Percentiles rank a stretch among this genome's conserved stretches.
Conservation (phyloP, 192 early-diverging fungal species). For the Backusella morwellensis region DNA sequence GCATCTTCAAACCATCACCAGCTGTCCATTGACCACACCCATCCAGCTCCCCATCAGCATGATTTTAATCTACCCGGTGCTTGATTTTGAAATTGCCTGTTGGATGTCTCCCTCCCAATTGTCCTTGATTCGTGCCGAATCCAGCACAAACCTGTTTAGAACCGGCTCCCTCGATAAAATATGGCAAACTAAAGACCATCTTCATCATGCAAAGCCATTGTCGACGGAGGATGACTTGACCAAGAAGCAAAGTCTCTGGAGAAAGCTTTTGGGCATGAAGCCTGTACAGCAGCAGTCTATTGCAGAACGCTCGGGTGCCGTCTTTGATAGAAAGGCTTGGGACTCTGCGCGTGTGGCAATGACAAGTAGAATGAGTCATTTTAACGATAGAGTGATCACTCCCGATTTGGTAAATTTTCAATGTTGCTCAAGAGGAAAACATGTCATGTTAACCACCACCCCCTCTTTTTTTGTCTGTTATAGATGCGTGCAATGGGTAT, state of each 20-base stretch:
- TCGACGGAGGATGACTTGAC: conserved; percentile 41
- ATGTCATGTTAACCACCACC: not conserved
- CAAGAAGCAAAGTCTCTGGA: conserved; percentile 37
- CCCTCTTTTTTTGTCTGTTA: not conserved
- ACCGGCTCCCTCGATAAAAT: conserved; percentile 23
- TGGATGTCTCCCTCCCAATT: conserved; percentile 81
- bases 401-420: conserved; percentile 63
- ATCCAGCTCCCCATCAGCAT: conserved; percentile 73
- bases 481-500: conserved; percentile 62
- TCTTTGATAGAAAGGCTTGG: conserved; percentile 30
- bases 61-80: conserved; percentile 84
- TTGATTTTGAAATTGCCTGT: conserved; percentile 88
- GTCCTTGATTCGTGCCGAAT: conserved; percentile 63
- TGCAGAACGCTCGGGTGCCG: not conserved
- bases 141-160: conserved; percentile 30
- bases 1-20: not conserved
- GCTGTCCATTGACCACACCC: not conserved
- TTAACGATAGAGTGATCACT: conserved; percentile 83
- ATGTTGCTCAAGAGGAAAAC: not conserved
- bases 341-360: conserved; percentile 59
- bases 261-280: conserved; percentile 21
- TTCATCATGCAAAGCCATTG: conserved; percentile 70
- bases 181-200: conserved; percentile 57
- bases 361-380: conserved; percentile 76
- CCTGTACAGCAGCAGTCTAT: conserved; percentile 14